These are phyloP conservation scores for Eremochloa ophiuroides DNA, from an alignment of 176 grass and related monocot species.

Conservation along the genomic window DNA sequence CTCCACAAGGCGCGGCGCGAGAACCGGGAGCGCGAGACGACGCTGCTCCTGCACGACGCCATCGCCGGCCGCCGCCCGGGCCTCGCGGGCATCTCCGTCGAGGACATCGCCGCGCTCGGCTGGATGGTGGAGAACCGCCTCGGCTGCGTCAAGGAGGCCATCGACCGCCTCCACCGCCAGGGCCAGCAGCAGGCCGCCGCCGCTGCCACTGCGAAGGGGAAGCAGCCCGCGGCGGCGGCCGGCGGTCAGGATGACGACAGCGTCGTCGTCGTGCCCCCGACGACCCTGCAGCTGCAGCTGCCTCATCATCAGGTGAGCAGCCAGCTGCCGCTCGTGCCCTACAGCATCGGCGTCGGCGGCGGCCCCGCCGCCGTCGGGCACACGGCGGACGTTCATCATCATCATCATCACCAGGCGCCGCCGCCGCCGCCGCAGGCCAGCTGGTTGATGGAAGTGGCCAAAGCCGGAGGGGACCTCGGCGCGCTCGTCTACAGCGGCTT, in stretches of 20 bases:
- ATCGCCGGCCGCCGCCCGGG: not conserved
- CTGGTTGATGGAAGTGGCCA: slow-evolving; percentile 9
- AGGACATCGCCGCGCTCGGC: slow-evolving; percentile 15
- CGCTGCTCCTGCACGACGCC: slow-evolving; percentile 28
- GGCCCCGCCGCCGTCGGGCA: too few relatives aligned
- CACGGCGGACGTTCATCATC: not conserved
- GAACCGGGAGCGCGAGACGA: slow-evolving; percentile 17
- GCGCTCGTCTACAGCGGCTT: not conserved
- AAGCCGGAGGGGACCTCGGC: not conserved
- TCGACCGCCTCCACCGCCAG: not conserved
- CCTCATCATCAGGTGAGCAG: too few relatives aligned
- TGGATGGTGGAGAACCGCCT: slow-evolving; percentile 30
- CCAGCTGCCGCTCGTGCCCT: too few relatives aligned
- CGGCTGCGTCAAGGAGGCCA: not conserved
- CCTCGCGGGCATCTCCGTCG: not conserved
- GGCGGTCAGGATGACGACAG: too few relatives aligned
- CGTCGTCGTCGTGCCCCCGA: not conserved
- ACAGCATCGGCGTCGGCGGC: too few relatives aligned
- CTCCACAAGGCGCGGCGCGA: slow-evolving; percentile 24
- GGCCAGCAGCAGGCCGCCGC: not conserved
- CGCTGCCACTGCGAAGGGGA: too few relatives aligned
- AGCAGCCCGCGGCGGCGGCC: too few relatives aligned
- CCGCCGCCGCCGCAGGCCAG: not conserved
- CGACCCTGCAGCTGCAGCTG: slow-evolving; percentile 4
- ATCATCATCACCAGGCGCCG: too few relatives aligned